A percentile compares a stretch with the other conserved stretches of the same genome.
Conservation (phyloP, 2,329 filamentous ascomycete genomes). For the Fusarium tuaranense region DNA sequence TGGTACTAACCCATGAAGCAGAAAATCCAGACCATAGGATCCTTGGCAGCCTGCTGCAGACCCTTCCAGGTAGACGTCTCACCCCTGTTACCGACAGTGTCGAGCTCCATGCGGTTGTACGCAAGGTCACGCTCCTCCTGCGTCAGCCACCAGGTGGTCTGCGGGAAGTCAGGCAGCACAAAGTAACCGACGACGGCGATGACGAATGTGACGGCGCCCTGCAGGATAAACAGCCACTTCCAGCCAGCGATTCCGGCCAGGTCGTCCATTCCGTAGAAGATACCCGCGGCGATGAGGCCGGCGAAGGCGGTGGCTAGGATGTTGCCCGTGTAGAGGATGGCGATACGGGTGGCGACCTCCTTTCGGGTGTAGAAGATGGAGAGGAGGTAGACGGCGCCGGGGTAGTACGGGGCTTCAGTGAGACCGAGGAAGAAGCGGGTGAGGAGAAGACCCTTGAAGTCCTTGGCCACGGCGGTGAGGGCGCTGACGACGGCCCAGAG, state of each 20-base stretch:
- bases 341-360: slow-evolving; percentile 56
- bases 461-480: slow-evolving; percentile 59
- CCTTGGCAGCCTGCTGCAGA: slow-evolving; percentile 56
- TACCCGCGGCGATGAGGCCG: slow-evolving; percentile 58
- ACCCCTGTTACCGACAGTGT: slow-evolving; percentile 58
- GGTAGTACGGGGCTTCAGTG: slow-evolving; percentile 56
- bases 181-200: slow-evolving; percentile 45
- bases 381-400: slow-evolving; percentile 55
- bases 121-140: slow-evolving; percentile 59
- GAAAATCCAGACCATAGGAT: slow-evolving; percentile 62
- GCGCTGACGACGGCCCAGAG: slow-evolving; percentile 61
- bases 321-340: slow-evolving; percentile 58
- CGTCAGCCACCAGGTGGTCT: slow-evolving; percentile 56
- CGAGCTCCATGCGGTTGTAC: slow-evolving; percentile 55
- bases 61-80: slow-evolving; percentile 56
- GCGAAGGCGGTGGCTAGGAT: slow-evolving; percentile 53
- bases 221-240: slow-evolving; percentile 71
- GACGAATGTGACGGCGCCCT: slow-evolving; percentile 61
- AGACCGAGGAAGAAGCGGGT: slow-evolving; percentile 58
- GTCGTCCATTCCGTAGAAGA: slow-evolving; percentile 51
- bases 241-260: slow-evolving; percentile 44
- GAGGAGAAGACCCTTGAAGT: slow-evolving; percentile 62
- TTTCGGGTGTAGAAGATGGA: slow-evolving; percentile 67
- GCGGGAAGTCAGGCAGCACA: slow-evolving; percentile 52
- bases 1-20: slow-evolving; percentile 54